phyloP scores from a whole-genome alignment of 768 basidiomycete genomes.

The Boletus coccyginus region DNA sequence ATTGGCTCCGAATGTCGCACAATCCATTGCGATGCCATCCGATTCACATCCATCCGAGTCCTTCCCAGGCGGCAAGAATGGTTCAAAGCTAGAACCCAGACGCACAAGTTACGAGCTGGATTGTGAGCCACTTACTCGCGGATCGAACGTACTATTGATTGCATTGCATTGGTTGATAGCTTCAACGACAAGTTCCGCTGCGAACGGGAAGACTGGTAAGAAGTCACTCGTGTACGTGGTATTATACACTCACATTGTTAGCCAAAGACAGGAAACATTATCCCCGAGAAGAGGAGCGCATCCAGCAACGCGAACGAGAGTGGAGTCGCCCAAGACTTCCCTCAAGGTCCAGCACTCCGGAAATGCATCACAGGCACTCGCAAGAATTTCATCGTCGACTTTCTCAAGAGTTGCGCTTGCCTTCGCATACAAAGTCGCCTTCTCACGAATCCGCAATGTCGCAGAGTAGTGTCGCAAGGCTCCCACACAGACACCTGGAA shows the following conservation, averaged over 20 bases:
- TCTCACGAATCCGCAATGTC: constrained; percentile 17
- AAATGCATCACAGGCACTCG: constrained; percentile 24
- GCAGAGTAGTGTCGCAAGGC: constrained; percentile 5
- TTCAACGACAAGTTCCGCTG: constrained; percentile 27
- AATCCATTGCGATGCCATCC: constrained; percentile 2
- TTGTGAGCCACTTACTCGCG: constrained; percentile 12
- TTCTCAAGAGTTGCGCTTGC: constrained; percentile 28
- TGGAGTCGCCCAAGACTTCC: constrained; percentile 41
- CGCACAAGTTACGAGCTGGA: constrained; percentile 12
- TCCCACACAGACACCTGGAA: constrained; percentile 10
- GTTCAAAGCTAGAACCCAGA: constrained; percentile 3
- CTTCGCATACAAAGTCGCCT: constrained; percentile 20
- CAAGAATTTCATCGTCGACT: constrained; percentile 27
- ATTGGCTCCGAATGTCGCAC: constrained; percentile 2
- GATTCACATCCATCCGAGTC: constrained; percentile 16
- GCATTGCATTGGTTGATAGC: constrained; percentile 18
- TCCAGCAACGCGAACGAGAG: constrained; percentile 45
- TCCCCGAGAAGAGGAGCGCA: constrained; percentile 29
- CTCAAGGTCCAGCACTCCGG: constrained; percentile 25
- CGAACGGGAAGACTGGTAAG: constrained; percentile 20
- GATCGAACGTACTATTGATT: not conserved
- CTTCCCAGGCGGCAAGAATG: constrained; percentile 1
- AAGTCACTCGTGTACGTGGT: constrained; percentile 5
- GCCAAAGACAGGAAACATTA: constrained; percentile 29
- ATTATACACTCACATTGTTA: not conserved